Percentiles rank a stretch among this genome's conserved stretches.
These are phyloP conservation scores for Xenoacremonium recifei DNA, from an alignment of 2,329 filamentous ascomycete species.

Conservation along the genomic window DNA sequence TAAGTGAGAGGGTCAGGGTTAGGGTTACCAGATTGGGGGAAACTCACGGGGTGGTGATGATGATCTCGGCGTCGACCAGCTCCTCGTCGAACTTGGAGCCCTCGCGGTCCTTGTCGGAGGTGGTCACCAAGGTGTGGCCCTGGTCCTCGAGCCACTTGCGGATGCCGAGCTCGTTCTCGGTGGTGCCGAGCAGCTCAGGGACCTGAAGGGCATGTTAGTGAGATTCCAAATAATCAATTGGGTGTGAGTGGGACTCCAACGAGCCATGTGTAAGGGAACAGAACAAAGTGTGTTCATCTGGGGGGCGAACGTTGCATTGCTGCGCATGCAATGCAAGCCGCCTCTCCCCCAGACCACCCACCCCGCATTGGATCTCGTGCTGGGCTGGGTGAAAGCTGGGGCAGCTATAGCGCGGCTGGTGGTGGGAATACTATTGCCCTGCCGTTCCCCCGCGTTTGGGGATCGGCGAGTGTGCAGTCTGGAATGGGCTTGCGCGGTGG, in stretches of 20 bases:
- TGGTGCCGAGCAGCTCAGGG: slow-evolving; percentile 86
- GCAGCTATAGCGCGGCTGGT: too few relatives aligned
- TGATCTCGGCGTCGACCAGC: slow-evolving; percentile 94
- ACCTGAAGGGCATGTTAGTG: slow-evolving; percentile 43
- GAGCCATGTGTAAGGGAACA: too few relatives aligned
- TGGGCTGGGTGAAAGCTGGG: too few relatives aligned
- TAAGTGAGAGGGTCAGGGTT: not conserved
- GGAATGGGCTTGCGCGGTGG: too few relatives aligned
- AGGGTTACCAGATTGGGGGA: not conserved
- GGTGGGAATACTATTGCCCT: too few relatives aligned
- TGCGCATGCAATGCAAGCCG: too few relatives aligned
- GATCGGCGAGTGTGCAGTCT: slow-evolving; percentile 19
- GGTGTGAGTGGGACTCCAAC: too few relatives aligned
- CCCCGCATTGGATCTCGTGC: too few relatives aligned
- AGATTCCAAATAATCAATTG: too few relatives aligned
- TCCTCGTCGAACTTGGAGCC: slow-evolving; percentile 93
- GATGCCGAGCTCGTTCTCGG: slow-evolving; percentile 96
- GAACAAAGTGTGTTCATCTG: too few relatives aligned
- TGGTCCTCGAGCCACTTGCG: slow-evolving; percentile 97
- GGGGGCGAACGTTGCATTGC: too few relatives aligned
- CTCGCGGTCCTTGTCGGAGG: slow-evolving; percentile 95
- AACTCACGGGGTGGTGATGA: slow-evolving; percentile 91
- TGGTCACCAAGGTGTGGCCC: slow-evolving; percentile 95
- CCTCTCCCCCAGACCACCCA: too few relatives aligned
- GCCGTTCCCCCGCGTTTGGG: slow-evolving; percentile 27